Base-by-base conservation (phyloP, 2,329 filamentous ascomycete species). In the Botrytis cinerea region DNA sequence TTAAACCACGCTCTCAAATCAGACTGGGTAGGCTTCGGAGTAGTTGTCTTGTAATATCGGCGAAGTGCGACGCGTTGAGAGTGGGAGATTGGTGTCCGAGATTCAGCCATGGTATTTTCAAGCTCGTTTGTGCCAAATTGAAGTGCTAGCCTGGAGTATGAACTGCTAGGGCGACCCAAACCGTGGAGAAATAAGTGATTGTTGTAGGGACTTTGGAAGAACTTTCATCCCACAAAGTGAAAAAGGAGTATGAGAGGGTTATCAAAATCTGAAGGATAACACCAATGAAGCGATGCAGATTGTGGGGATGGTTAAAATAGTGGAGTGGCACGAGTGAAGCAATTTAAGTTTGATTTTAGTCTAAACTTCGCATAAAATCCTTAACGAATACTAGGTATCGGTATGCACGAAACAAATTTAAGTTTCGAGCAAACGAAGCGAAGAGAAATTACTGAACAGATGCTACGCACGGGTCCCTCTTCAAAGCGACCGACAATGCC, bases 1-100 rank as follows among this genome's bases (percentile, higher is more conserved):
- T 74, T 64, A 20, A 74, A 75, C 74, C 68, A 75, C 69, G 51
- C 57, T 69, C 40, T 75, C 22, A 75, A 40, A 61, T 68, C 67
- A 69, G 68, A 62, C n/a, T 75, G 74, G 68, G 72, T 43, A 62
- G 68, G 74, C 73, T 74, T 75, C 59, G 72, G 73, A 43, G 69
- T 69, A 32, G 61, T 72, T 35, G 72, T 75, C 54, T 74, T 68
- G 66, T 74, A 74, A 59, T 75, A 70, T 59, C 72, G 67, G 14
- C 72, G 72, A 60, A 75, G 74, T 28, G 72, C 69, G 40, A 66
- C 57, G 62, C 72, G 72, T n/a, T 74, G 73, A 48, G 73, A 74
- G 60, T 72, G 54, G 54, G 54, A 59, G 28, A 59, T 59, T 18
- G 54, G 54, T 68, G 68, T 35, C 28, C 54, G 28, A 59, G 54